Evolutionary conservation across 176 grass and related monocot species (phyloP), one percentile per base, ranked within the genome.

Genomic region (Aegilops umbellulata): DNA sequence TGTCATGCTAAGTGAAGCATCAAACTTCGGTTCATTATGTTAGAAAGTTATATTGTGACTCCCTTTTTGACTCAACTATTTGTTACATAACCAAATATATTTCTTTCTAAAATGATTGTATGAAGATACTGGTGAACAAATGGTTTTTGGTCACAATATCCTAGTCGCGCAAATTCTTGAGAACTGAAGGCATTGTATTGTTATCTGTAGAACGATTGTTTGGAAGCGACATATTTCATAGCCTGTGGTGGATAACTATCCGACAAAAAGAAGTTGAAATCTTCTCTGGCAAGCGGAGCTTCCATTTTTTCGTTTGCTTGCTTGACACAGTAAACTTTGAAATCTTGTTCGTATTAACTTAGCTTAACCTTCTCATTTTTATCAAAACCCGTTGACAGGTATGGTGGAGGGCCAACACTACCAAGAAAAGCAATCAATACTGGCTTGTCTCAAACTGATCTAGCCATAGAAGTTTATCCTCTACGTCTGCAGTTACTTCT

Each of bases 381-480:
- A 10, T 58, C 12, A 81, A 70, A 88, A 83, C 78, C 64, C 3
- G 11, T 84, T 77, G 82, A 77, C 82, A 99, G 97, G 97, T 99
- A 99, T 61, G 94, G 97, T 74, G 97, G 97, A 70, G 97, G 97
- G 17, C 97, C 97, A 66, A 83, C 82, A 82, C 83, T 99, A 83
- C 94, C 92, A 83, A 91, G 97, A 90, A 99, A 91, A 81, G 94
- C 97, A 78, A 99, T 99, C 82, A 93, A 99, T 27, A 94, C 84
- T 87, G 97, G 97, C 64, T 88, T 99, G 38, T 99, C 97, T 90
- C 94, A 97, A 90, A 90, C 84, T 82, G 97, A 99, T 90, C 89
- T 99, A 82, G 89, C 94, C 36, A 96, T 99, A 84, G 97, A 99
- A 99, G 97, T 99, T 82, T 99, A 99, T 88, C 97, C 97, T 81